Evolutionary conservation across 176 grass and related monocot species (phyloP).

Genomic region (Rhynchospora tenuis): DNA sequence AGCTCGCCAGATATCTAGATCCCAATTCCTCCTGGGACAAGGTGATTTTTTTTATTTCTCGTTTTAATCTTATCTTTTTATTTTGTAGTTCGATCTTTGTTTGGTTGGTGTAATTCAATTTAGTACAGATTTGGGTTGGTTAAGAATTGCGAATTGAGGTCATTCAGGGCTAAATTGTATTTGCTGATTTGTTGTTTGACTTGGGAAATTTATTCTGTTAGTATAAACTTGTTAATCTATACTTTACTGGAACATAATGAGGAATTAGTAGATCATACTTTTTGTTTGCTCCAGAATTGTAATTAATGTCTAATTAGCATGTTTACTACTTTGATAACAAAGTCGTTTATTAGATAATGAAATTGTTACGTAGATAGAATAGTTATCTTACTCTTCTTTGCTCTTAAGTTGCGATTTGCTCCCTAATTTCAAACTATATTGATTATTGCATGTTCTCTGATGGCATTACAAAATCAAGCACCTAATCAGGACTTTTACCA

Average conservation of each 20-base stretch:
- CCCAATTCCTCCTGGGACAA: slow-evolving; percentile 79
- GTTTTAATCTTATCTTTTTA: background rate
- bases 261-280: background rate
- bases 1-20: slow-evolving; percentile 80
- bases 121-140: background rate
- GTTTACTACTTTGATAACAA: background rate
- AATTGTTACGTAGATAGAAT: too few relatives aligned
- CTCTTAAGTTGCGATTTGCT: background rate
- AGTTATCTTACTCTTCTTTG: background rate
- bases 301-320: background rate
- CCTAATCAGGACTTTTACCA: background rate
- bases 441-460: background rate
- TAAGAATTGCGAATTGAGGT: background rate
- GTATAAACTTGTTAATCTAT: background rate
- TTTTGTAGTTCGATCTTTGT: background rate
- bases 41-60: slow-evolving; percentile 33
- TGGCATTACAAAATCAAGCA: background rate
- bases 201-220: background rate
- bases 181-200: background rate
- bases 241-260: background rate
- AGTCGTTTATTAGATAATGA: background rate
- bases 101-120: background rate
- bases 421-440: background rate
- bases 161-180: background rate
- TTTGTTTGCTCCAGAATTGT: background rate